A percentile compares a stretch with the other conserved stretches of the same genome.
phyloP scores from a whole-genome alignment of 768 basidiomycete species.

The Trametes cinnabarina region DNA sequence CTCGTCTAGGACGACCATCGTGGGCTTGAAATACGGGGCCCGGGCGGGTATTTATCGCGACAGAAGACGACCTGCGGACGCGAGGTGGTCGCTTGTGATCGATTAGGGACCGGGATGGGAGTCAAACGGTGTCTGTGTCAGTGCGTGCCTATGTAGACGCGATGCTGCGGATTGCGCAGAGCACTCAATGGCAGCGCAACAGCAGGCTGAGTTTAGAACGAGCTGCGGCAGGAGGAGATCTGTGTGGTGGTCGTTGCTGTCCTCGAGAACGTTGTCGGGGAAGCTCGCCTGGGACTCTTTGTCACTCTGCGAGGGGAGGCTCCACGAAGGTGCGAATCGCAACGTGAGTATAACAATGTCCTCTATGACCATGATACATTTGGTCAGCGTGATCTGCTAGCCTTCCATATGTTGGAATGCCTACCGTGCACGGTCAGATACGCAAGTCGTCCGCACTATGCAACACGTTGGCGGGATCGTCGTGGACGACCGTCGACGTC shows the following conservation, averaged over 20 bases:
- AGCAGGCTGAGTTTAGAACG: constrained; percentile 9
- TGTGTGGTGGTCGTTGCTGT: background rate
- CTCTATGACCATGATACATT: background rate
- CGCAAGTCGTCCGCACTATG: background rate
- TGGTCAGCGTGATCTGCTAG: background rate
- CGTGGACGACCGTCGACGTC: background rate
- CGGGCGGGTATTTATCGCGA: constrained; percentile 14
- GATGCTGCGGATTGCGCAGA: constrained; percentile 17
- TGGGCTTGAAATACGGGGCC: constrained; percentile 7
- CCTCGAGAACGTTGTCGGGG: constrained; percentile 4
- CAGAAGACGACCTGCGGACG: constrained; percentile 2
- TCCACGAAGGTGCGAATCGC: constrained; percentile 7
- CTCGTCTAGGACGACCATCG: constrained; percentile 48
- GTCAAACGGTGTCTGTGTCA: background rate
- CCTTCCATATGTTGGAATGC: too few relatives aligned
- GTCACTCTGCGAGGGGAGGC: background rate
- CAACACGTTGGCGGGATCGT: background rate
- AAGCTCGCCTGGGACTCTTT: constrained; percentile 6
- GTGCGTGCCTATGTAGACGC: background rate
- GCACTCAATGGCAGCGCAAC: constrained; percentile 3
- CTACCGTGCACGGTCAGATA: too few relatives aligned
- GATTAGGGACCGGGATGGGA: constrained; percentile 2
- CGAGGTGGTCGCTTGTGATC: constrained; percentile 11
- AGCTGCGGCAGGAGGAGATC: constrained; percentile 9
- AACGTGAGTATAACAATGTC: background rate